These are phyloP conservation scores for Tricholoma sp. DNA, from an alignment of 768 basidiomycete species.

Conservation along the genomic window DNA sequence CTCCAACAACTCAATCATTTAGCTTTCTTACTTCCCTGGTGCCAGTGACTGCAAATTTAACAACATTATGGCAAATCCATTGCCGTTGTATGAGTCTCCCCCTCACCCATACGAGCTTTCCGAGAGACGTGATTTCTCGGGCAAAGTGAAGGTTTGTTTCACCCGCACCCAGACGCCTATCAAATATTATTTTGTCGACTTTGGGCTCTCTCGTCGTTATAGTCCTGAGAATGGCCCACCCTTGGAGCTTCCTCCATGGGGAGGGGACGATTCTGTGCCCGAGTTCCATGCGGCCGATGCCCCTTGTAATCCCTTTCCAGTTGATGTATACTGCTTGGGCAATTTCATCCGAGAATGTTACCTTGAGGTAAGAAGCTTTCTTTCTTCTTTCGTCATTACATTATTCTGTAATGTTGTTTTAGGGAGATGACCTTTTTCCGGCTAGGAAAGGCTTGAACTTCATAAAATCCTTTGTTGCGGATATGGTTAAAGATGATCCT, in stretches of 20 bases:
- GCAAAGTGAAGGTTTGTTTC: background rate
- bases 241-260: constrained; percentile 1
- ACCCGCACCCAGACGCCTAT: constrained; percentile 14
- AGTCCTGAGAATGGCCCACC: constrained; percentile 8
- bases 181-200: constrained; percentile 22
- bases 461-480: constrained; percentile 21
- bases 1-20: background rate
- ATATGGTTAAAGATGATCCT: constrained; percentile 24
- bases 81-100: background rate
- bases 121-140: background rate
- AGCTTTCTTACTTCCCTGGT: background rate
- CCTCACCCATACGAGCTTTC: background rate
- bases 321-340: constrained; percentile 32
- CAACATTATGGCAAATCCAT: background rate
- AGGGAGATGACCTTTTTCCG: background rate
- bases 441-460: constrained; percentile 23
- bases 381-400: background rate
- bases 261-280: constrained; percentile 28
- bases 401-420: background rate
- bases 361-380: constrained; percentile 5
- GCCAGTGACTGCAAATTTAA: constrained; percentile 9
- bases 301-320: constrained; percentile 9
- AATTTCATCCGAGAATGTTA: constrained; percentile 21
- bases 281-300: constrained; percentile 22
- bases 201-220: constrained; percentile 18